Evolutionary conservation across 192 early-diverging fungal species (phyloP), one percentile per base, ranked within the genome.

Genomic region (Paraglomus brasilianum): DNA sequence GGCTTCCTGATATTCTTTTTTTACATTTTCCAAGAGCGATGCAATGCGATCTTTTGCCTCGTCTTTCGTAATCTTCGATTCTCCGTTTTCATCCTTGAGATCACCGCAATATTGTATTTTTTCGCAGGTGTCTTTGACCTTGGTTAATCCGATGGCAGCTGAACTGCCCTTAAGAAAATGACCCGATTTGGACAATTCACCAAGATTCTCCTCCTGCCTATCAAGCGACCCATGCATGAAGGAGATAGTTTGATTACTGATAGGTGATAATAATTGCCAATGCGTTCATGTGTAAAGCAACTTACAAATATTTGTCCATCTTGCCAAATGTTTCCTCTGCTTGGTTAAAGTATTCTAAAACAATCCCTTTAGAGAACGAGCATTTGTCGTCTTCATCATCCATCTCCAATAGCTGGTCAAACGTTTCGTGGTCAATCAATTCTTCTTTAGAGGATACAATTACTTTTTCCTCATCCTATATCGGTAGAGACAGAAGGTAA

Each of bases 131-230:
- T 78, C 83, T 61, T 87, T 88, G 19, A 97, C 89, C 72, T 87
- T 90, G 48, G 77, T 85, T 19, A 95, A 71, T 17, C 95, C 95
- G 40, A 97, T 79, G 0, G 91, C 88, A 7, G 92, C 92, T 1
- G 94, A 95, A 60, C 88, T 91, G 15, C 95, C 95, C 67, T 97
- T 97, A 45, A 96, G 74, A 73, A 94, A 97, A 67, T 97, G 95
- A 5, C 95, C 95, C 24, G 94, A 77, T 39, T 86, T 78, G 13
- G 91, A 92, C 2, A 95, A 82, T 53, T 85, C 83, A 4, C 70
- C 57, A 5, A 95, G 79, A 70, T 95, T 85, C 42, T 87, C 81
- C 51, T 70, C 48, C 38, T 74, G 59, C 56, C 86, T 87, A 69
- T 5, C 36, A 53, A 61, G 24, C 40, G 40, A 10, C 17, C 52